phyloP scores from a whole-genome alignment of 2,329 filamentous ascomycete genomes.

The Pestalotiopsis sp. region DNA sequence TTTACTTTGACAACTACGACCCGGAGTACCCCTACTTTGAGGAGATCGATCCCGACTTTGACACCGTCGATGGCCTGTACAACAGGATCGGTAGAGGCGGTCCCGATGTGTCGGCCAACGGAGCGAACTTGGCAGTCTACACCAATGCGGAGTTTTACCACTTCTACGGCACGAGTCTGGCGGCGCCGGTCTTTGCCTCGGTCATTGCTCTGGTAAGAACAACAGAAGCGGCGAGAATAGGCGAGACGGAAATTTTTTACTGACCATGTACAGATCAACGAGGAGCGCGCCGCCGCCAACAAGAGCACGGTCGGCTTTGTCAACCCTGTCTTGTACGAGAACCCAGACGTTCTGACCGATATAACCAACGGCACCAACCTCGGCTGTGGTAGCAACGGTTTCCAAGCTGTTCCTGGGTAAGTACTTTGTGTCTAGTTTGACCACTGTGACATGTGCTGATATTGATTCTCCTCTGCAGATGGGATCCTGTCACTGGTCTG shows the following conservation, averaged over 20 bases:
- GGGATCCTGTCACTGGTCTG: constrained; percentile 29
- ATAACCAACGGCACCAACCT: constrained; percentile 25
- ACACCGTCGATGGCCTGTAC: constrained; percentile 6
- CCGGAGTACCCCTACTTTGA: constrained; percentile 7
- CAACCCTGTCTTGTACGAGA: constrained; percentile 33
- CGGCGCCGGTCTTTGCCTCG: constrained; percentile 54
- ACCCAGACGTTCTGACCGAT: constrained; percentile 22
- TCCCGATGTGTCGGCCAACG: constrained; percentile 12
- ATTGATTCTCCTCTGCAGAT: constrained; percentile 7
- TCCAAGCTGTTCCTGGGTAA: constrained; percentile 23
- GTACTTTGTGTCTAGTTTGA: not conserved
- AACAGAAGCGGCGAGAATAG: not conserved
- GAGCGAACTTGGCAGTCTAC: not conserved
- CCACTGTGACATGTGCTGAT: not conserved
- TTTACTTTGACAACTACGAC: constrained; percentile 34
- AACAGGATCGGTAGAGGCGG: constrained; percentile 5
- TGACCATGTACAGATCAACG: constrained; percentile 28
- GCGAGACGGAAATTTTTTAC: not conserved
- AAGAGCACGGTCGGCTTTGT: constrained; percentile 39
- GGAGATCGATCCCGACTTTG: constrained; percentile 5
- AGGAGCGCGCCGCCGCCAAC: constrained; percentile 33
- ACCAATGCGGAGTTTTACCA: constrained; percentile 1
- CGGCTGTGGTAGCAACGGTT: constrained; percentile 27
- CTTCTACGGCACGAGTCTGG: constrained; percentile 37
- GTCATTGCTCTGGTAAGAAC: constrained; percentile 52